phyloP scores from a whole-genome alignment of 108 stramenopile genomes.

The Mediolabrus comicus region DNA sequence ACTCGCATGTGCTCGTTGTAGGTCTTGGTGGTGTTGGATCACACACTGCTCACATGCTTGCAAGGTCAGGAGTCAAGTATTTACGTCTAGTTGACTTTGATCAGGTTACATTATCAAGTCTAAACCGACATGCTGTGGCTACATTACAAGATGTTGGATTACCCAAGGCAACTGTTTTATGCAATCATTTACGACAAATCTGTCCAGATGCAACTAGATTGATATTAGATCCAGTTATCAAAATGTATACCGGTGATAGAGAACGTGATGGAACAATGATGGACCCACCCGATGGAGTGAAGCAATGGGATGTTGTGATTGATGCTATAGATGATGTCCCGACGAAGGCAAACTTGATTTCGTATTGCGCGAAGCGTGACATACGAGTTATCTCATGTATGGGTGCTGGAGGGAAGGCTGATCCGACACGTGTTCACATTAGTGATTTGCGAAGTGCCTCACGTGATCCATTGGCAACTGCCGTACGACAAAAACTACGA shows the following conservation, averaged over 20 bases:
- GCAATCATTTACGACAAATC: conserved; percentile 54
- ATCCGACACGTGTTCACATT: conserved; percentile 93
- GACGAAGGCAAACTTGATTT: conserved; percentile 92
- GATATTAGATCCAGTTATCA: conserved; percentile 53
- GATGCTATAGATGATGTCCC: conserved; percentile 99
- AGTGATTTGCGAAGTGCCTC: conserved; percentile 81
- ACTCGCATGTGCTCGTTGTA: conserved; percentile 78
- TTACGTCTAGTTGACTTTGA: conserved; percentile 98
- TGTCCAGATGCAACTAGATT: conserved; percentile 57
- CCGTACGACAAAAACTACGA: conserved; percentile 78
- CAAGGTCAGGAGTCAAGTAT: conserved; percentile 83
- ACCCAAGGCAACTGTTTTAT: conserved; percentile 85
- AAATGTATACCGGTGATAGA: conserved; percentile 76
- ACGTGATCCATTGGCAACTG: conserved; percentile 87
- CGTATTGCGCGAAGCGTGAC: conserved; percentile 63
- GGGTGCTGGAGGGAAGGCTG: conserved; percentile 97
- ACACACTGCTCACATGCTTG: conserved; percentile 95
- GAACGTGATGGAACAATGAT: conserved; percentile 57
- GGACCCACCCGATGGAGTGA: conserved; percentile 31
- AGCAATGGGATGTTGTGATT: conserved; percentile 86
- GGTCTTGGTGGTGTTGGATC: conserved; percentile 97
- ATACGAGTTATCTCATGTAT: conserved; percentile 91
- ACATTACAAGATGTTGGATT: conserved; percentile 89
- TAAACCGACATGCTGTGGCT: conserved; percentile 98
- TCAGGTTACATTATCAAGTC: conserved; percentile 93